A percentile compares a stretch with the other conserved stretches of the same genome.
Evolutionary conservation across 148 eudicot genomes (phyloP).

Genomic region (Amaranthus hypochondriacus): DNA sequence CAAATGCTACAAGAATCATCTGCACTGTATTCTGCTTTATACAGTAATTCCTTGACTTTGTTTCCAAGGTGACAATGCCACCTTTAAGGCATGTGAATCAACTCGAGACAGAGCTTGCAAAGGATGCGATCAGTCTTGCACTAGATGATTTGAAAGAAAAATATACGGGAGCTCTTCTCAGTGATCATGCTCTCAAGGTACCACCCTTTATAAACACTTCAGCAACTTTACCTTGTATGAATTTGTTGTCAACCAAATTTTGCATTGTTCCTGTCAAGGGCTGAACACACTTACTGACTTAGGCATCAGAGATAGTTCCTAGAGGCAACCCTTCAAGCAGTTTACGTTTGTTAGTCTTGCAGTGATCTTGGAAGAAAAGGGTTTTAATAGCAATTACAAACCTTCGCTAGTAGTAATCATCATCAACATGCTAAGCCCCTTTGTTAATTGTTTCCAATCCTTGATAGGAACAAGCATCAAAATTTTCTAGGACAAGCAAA

Average conservation of each 20-base stretch:
- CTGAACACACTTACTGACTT: too few relatives aligned
- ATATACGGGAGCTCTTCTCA: slow-evolving; percentile 64
- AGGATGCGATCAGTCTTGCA: slow-evolving; percentile 66
- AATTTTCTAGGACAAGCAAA: neutral
- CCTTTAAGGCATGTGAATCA: slow-evolving; percentile 29
- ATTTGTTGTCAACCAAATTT: neutral
- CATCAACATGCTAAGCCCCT: too few relatives aligned
- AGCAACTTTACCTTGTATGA: neutral
- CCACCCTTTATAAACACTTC: slow-evolving; percentile 14
- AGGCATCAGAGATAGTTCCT: too few relatives aligned
- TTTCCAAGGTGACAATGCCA: slow-evolving; percentile 35
- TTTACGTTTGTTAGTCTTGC: too few relatives aligned
- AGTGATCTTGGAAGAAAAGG: too few relatives aligned
- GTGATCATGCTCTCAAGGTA: slow-evolving; percentile 81
- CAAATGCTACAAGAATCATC: slow-evolving; percentile 15
- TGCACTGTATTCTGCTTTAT: slow-evolving; percentile 9
- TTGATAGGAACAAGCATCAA: neutral
- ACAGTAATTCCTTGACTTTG: slow-evolving; percentile 54
- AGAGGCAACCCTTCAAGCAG: too few relatives aligned
- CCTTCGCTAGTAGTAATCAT: too few relatives aligned
- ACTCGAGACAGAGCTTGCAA: slow-evolving; percentile 41
- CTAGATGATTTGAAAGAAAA: slow-evolving; percentile 76
- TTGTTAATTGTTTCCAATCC: too few relatives aligned
- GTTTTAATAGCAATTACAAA: too few relatives aligned
- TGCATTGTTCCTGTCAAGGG: neutral